Evolutionary conservation across 306 rosid species (phyloP), one percentile per base, ranked within the genome.

Genomic region (Styphnolobium japonicum): DNA sequence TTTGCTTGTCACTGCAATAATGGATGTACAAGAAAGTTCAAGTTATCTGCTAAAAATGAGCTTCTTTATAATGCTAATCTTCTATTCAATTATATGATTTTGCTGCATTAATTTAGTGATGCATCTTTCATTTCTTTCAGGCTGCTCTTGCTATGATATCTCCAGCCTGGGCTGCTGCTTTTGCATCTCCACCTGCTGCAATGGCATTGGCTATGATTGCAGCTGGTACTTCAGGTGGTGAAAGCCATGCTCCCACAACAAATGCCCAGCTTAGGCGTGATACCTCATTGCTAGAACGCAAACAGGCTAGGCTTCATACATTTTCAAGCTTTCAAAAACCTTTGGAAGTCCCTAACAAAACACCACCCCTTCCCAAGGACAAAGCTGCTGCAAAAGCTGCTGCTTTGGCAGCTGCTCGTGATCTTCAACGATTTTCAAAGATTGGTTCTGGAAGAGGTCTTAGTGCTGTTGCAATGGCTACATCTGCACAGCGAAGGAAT

Each of bases 151-250:
- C 93, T 56, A 84, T 95, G 99, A 86, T 93, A 73, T 81, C 99
- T 84, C 96, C 98, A 61, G 83, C 89, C 79, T 95, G 99, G 99
- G 99, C 99, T 84, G 99, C 97, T 81, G 98, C 98, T 72, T 95
- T 95, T 88, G 96, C 99, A 75, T 93, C 99, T 21, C 99, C 99
- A 52, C 99, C 99, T 75, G 89, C 99, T 65, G 92, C 99, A 55
- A 88, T 95, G 99, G 99, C 99, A 80, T 89, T 95, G 87, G 97
- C 99, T 80, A 95, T 95, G 99, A 87, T 93, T 75, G 99, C 98
- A 63, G 99, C 99, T 67, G 99, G 99, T 78, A 92, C 97, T 76
- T 95, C 99, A 27, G 92, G 98, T 80, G 86, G 86, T 73, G 99
- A 95, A 81, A 82, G 77, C 73, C 86, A 89, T 14, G 89, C 90